Conservation (phyloP, 2,329 filamentous ascomycete species). For the Ceratocystis lukuohia region DNA sequence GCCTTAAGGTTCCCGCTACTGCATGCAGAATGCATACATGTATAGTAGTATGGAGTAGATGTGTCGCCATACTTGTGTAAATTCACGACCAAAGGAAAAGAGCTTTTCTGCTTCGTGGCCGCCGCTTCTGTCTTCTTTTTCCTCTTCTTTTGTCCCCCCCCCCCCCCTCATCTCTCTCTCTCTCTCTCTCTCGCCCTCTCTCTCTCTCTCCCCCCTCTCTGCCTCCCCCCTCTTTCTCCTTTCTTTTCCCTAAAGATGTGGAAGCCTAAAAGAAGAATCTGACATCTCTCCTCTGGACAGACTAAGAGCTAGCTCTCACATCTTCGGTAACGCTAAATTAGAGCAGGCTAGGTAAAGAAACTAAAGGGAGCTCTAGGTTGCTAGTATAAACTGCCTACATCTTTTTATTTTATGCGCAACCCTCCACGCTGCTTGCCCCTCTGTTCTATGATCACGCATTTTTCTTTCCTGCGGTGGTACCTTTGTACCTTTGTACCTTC, state of each 20-base stretch:
- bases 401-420: neutral
- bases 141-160: too few relatives aligned
- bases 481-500: neutral
- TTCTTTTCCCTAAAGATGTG: neutral
- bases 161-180: neutral
- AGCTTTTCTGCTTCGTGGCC: too few relatives aligned
- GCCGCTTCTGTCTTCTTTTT: neutral
- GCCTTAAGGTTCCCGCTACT: neutral
- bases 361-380: too few relatives aligned
- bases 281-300: neutral
- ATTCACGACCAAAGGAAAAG: too few relatives aligned
- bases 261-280: slow-evolving; percentile 1
- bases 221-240: neutral
- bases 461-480: neutral
- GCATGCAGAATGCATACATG: neutral
- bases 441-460: neutral
- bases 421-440: neutral
- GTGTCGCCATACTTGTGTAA: neutral
- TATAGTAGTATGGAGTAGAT: neutral
- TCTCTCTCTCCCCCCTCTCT: too few relatives aligned
- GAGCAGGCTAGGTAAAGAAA: neutral
- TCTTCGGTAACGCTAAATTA: neutral
- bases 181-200: neutral
- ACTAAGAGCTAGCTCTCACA: neutral
- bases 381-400: neutral